Base-by-base conservation (phyloP, 1,139 yeast genomes). In the Pneumocystis oryctolagi region DNA sequence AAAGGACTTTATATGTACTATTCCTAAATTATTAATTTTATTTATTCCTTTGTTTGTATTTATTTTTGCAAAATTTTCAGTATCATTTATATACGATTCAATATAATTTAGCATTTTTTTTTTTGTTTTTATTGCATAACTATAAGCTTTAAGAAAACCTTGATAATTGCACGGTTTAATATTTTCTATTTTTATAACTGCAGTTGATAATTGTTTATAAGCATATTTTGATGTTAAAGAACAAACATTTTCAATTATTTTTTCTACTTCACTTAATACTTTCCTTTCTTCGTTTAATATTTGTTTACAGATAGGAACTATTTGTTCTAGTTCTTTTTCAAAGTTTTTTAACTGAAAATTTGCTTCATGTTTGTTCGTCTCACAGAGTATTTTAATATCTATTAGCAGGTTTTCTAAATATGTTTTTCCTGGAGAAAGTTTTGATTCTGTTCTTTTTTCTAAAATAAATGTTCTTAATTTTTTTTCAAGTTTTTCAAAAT, bases 401-500 rank as follows among this genome's bases (percentile, higher is more conserved):
- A 74, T 73, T 61, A 87, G 79, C 25, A 90, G 73, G 69, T 90
- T 90, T 31, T 79, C 67, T 47, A 92, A 75, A 70, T 87, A 94
- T 30, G 85, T 89, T 71, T 90, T 89, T 0, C 97, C 97, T 0
- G 99, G 99, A 58, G 89, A 80, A 31, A 94, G 77, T 73, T 94
- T 94, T 0, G 97, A 89, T 20, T 87, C 74, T 0, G 97, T 84
- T 69, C 98, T 80, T 71, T 90, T 92, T 68, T 90, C 96, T 55
- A 94, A 78, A 5, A 94, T 84, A 72, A 94, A 94, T 68, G 84
- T 85, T 63, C 97, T 80, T 65, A 94, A 77, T 0, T 95, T 84
- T 6, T 87, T 85, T 70, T 94, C 97, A 66, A 94, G 77, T 62
- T 82, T 82, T 69, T 88, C 96, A 72, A 92, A 90, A 53, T 70